These are phyloP conservation scores for Petasospora rhodanensis DNA, from an alignment of 1,139 yeast species.

Conservation along the genomic window DNA sequence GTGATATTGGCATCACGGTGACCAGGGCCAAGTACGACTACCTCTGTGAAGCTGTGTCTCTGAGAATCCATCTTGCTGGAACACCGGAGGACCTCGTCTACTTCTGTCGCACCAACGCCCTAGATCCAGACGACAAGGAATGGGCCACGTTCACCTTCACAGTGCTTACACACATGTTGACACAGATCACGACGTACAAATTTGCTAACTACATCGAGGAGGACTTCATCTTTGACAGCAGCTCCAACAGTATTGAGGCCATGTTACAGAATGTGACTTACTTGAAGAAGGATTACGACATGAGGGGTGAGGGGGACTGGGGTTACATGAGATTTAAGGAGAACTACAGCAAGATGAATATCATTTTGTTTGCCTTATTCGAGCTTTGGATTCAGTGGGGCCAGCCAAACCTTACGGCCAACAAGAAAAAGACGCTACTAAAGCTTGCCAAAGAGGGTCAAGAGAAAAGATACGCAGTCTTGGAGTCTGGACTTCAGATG, in stretches of 20 bases:
- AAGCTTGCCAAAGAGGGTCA: no score
- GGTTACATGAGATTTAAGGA: neutral
- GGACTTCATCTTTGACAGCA: slow-evolving; percentile 9
- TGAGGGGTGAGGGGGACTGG: neutral
- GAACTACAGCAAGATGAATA: slow-evolving; percentile 16
- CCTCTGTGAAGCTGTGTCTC: neutral
- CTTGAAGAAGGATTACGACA: slow-evolving; percentile 9
- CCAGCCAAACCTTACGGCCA: no score
- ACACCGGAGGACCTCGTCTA: slow-evolving; percentile 13
- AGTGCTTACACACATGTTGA: slow-evolving; percentile 4
- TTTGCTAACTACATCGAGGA: slow-evolving; percentile 6
- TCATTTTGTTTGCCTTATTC: slow-evolving; percentile 10
- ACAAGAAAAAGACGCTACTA: no score
- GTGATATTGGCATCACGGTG: neutral
- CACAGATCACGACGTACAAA: slow-evolving; percentile 8
- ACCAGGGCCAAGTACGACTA: neutral
- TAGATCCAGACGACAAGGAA: slow-evolving; percentile 4
- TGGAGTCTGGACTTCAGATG: no score
- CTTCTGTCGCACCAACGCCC: slow-evolving; percentile 4
- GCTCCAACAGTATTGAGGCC: slow-evolving; percentile 4
- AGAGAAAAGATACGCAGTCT: no score
- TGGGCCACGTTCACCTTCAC: slow-evolving; percentile 3
- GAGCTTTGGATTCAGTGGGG: slow-evolving; percentile 20
- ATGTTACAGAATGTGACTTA: slow-evolving; percentile 15
- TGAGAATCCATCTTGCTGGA: slow-evolving; percentile 3